Conservation (phyloP, 2,329 filamentous ascomycete species). For the Uncinocarpus reesii region DNA sequence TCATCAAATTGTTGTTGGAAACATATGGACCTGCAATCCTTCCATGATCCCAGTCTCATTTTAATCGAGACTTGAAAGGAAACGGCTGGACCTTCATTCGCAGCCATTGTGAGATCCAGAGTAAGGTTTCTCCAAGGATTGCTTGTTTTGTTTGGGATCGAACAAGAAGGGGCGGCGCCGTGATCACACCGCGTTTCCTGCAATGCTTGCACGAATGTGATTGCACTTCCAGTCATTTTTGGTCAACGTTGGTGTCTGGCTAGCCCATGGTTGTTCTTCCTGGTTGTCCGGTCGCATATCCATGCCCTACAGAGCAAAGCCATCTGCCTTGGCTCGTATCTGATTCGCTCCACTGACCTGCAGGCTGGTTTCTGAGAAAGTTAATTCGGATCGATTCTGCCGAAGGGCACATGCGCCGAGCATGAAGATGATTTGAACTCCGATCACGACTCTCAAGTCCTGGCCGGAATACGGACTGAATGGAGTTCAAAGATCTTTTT, state of each 20-base stretch:
- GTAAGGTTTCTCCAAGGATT: not conserved
- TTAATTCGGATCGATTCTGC: not conserved
- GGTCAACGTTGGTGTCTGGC: not conserved
- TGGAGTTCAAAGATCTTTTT: no score
- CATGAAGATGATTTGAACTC: not conserved
- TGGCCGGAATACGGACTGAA: not conserved
- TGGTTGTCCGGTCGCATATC: not conserved
- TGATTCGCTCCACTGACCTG: not conserved
- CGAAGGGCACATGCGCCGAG: not conserved
- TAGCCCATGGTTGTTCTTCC: not conserved
- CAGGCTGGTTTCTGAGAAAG: not conserved
- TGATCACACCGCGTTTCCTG: not conserved
- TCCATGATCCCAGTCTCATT: no score
- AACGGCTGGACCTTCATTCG: no score
- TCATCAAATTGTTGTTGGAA: no score
- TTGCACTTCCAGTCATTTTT: not conserved
- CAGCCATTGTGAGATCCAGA: not conserved
- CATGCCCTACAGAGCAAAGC: not conserved
- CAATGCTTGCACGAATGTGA: not conserved
- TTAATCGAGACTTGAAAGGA: no score
- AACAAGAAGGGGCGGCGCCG: not conserved
- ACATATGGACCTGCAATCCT: no score
- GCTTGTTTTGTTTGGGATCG: not conserved
- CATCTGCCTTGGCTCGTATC: not conserved
- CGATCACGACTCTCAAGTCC: not conserved